Percentiles rank a stretch among this genome's conserved stretches.
Evolutionary conservation across 192 early-diverging fungal species (phyloP).

Genomic region (Linnemannia zychae): DNA sequence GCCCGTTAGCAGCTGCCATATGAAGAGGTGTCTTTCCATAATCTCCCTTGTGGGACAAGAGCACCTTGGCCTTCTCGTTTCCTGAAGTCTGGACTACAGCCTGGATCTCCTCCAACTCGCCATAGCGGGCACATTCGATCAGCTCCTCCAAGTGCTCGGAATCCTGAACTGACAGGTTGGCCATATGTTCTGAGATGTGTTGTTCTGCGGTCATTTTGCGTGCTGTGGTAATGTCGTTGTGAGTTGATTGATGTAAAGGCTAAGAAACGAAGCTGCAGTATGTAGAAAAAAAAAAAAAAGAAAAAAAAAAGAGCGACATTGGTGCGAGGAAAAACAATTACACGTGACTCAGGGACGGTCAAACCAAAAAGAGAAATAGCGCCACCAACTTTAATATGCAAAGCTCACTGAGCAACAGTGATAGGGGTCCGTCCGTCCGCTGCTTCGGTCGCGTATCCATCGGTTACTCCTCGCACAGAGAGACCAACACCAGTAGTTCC

Average conservation of each 20-base stretch:
- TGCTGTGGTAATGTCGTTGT: background rate
- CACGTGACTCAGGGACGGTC: conserved; percentile 15
- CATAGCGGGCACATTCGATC: conserved; percentile 78
- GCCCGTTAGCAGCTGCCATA: conserved; percentile 87
- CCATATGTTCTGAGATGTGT: conserved; percentile 18
- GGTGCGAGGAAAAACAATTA: conserved; percentile 10
- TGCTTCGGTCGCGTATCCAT: background rate
- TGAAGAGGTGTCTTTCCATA: conserved; percentile 80
- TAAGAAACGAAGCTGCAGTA: conserved; percentile 13
- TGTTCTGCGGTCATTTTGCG: conserved; percentile 32
- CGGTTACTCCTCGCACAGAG: conserved; percentile 34
- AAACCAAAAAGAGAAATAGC: background rate
- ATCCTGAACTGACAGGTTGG: conserved; percentile 45
- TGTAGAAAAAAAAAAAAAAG: conserved; percentile 6
- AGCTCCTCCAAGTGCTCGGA: conserved; percentile 66
- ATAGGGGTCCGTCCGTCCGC: background rate
- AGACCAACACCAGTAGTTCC: conserved; percentile 31
- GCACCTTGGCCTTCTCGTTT: conserved; percentile 48
- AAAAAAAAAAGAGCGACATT: conserved; percentile 23
- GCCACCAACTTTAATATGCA: background rate
- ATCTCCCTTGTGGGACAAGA: conserved; percentile 60
- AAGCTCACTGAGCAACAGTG: background rate
- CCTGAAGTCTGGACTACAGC: conserved; percentile 53
- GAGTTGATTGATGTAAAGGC: background rate
- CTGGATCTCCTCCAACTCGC: conserved; percentile 79